These are phyloP conservation scores for Podaxis sp. DNA, from an alignment of 768 basidiomycete species.

Conservation along the genomic window DNA sequence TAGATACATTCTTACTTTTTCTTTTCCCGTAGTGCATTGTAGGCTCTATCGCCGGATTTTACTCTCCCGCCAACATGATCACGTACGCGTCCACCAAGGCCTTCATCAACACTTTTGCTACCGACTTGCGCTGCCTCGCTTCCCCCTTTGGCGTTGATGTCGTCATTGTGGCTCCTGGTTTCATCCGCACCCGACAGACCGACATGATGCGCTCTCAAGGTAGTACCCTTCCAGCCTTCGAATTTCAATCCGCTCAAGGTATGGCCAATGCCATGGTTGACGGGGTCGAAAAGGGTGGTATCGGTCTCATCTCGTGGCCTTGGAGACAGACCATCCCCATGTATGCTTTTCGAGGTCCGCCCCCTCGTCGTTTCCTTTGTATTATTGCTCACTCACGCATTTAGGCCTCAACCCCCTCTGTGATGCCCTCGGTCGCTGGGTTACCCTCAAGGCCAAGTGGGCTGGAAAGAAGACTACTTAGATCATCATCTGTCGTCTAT, in stretches of 20 bases:
- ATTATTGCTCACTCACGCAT: background rate
- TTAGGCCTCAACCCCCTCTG: background rate
- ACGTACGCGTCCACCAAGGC: conserved; percentile 29
- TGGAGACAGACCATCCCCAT: conserved; percentile 20
- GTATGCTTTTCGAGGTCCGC: conserved; percentile 25
- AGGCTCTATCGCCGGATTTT: conserved; percentile 26
- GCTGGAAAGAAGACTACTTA: conserved; percentile 25
- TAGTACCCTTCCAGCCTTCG: conserved; percentile 18
- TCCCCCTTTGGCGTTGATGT: conserved; percentile 24
- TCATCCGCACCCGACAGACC: conserved; percentile 28
- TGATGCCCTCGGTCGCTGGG: background rate
- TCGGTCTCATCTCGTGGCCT: conserved; percentile 27
- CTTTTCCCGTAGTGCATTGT: conserved; percentile 24
- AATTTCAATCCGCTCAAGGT: conserved; percentile 20
- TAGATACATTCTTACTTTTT: background rate
- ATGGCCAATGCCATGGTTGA: conserved; percentile 26
- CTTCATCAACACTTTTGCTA: conserved; percentile 29
- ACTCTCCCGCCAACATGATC: conserved; percentile 31
- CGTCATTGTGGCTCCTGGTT: conserved; percentile 25
- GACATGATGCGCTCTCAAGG: conserved; percentile 24
- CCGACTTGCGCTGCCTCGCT: conserved; percentile 27
- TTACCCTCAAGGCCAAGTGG: conserved; percentile 20
- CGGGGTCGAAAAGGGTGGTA: conserved; percentile 25
- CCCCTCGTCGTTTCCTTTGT: background rate
- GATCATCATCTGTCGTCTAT: too few species aligned